Conservation (phyloP, 768 basidiomycete species). For the Suillus lakei region DNA sequence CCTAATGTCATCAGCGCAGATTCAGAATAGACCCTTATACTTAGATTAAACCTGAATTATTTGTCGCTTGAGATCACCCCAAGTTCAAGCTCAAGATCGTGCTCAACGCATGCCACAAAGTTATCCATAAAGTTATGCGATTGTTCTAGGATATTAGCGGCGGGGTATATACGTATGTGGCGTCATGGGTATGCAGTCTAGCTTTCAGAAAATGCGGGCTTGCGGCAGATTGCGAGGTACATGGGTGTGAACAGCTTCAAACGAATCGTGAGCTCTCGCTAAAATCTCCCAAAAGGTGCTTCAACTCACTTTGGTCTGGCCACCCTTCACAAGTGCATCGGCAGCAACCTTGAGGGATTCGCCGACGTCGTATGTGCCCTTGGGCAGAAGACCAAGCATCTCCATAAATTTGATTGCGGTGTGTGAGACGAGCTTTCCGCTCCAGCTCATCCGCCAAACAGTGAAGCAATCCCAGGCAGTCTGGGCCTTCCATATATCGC, state of each 20-base stretch:
- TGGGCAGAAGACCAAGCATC: conserved; percentile 78
- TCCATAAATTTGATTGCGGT: conserved; percentile 80
- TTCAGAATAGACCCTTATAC: background rate
- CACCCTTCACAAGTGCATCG: conserved; percentile 79
- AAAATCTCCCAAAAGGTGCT: background rate
- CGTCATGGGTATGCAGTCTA: background rate
- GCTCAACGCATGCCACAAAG: background rate
- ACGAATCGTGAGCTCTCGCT: conserved; percentile 9
- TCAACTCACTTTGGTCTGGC: conserved; percentile 75
- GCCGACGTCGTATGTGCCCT: conserved; percentile 90
- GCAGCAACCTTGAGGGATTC: conserved; percentile 88
- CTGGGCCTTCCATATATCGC: conserved; percentile 91
- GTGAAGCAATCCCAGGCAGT: conserved; percentile 91
- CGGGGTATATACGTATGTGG: conserved; percentile 7
- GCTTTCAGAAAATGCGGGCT: conserved; percentile 40
- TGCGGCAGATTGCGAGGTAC: conserved; percentile 73
- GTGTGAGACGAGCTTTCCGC: conserved; percentile 84
- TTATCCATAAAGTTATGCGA: background rate
- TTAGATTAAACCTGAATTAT: background rate
- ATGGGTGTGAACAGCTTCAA: conserved; percentile 85
- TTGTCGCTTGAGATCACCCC: background rate
- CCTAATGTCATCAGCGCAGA: conserved; percentile 14
- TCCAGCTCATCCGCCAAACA: conserved; percentile 89
- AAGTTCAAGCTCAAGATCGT: background rate
- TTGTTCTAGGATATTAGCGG: conserved; percentile 6